A percentile compares a stretch with the other conserved stretches of the same genome.
These are phyloP conservation scores for Cryptococcus sp. DNA, from an alignment of 1,284 basidiomycete genomes.

Conservation along the genomic window DNA sequence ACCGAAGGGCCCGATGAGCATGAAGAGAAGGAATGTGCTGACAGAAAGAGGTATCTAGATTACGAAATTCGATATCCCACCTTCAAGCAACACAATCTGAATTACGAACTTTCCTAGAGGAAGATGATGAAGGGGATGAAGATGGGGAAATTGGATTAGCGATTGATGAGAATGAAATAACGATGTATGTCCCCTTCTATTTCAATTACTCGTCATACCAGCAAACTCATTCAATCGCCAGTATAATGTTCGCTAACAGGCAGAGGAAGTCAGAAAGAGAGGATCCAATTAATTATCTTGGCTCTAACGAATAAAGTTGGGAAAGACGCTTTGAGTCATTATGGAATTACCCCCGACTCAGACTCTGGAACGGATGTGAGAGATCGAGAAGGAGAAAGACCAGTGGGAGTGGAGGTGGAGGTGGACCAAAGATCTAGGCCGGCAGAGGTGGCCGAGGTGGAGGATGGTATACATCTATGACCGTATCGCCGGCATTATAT, in stretches of 20 bases:
- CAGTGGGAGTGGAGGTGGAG: no score
- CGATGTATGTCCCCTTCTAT: constrained; percentile 50
- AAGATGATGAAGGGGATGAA: constrained; percentile 54
- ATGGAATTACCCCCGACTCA: no score
- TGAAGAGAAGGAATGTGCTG: background rate
- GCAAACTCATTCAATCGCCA: background rate
- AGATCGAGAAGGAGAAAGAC: no score
- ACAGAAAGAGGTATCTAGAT: constrained; percentile 63
- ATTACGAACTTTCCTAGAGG: constrained; percentile 53
- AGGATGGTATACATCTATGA: no score
- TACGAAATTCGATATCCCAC: constrained; percentile 66
- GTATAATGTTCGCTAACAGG: background rate
- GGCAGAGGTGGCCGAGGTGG: no score
- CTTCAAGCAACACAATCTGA: constrained; percentile 61
- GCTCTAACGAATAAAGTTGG: constrained; percentile 38
- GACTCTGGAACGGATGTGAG: no score
- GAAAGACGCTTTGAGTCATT: constrained; percentile 30
- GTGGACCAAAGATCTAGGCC: no score
- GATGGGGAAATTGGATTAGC: constrained; percentile 53
- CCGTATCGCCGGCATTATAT: no score
- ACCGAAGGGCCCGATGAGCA: no score
- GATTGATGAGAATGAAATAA: constrained; percentile 55
- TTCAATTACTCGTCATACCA: background rate
- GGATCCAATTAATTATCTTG: constrained; percentile 30
- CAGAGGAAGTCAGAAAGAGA: constrained; percentile 36